phyloP scores from a whole-genome alignment of 2,329 filamentous ascomycete genomes.

The Colletotrichum sidae region DNA sequence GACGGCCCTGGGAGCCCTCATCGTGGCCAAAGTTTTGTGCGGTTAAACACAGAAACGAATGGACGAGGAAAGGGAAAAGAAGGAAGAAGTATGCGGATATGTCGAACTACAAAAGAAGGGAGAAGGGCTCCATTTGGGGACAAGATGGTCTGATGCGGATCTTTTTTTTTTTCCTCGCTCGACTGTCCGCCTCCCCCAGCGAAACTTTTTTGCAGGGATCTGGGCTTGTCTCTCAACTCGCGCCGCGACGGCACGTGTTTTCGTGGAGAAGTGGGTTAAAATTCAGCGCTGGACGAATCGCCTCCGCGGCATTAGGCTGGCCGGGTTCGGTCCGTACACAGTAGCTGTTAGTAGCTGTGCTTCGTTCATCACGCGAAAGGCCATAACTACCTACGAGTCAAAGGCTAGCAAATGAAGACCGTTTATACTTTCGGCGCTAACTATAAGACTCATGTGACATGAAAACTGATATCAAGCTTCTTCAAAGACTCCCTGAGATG shows the following conservation, averaged over 20 bases:
- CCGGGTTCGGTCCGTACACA: neutral
- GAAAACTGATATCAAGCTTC: slow-evolving; percentile 55
- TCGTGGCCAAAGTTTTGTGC: slow-evolving; percentile 42
- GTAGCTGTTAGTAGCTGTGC: no score
- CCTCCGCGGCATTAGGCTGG: slow-evolving; percentile 18
- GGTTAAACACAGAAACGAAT: slow-evolving; percentile 12
- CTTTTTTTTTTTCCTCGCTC: slow-evolving; percentile 38
- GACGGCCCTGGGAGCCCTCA: slow-evolving; percentile 53
- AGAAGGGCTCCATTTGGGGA: slow-evolving; percentile 31
- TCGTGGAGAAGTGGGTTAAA: slow-evolving; percentile 23
- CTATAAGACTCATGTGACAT: neutral
- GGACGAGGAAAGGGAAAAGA: slow-evolving; percentile 8
- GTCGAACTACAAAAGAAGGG: slow-evolving; percentile 24
- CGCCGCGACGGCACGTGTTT: slow-evolving; percentile 38
- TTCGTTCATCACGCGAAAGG: neutral
- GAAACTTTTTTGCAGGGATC: slow-evolving; percentile 41
- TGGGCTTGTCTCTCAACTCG: slow-evolving; percentile 7
- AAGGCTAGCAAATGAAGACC: neutral
- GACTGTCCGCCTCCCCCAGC: slow-evolving; percentile 3
- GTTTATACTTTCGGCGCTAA: neutral
- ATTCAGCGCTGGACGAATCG: slow-evolving; percentile 7
- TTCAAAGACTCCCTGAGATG: slow-evolving; percentile 73
- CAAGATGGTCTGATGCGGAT: slow-evolving; percentile 36
- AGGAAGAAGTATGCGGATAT: slow-evolving; percentile 14
- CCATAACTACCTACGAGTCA: neutral